Percentiles rank a stretch among this genome's conserved stretches.
Conservation (phyloP, 1,139 yeast species). For the Arxiozyma telluris region DNA sequence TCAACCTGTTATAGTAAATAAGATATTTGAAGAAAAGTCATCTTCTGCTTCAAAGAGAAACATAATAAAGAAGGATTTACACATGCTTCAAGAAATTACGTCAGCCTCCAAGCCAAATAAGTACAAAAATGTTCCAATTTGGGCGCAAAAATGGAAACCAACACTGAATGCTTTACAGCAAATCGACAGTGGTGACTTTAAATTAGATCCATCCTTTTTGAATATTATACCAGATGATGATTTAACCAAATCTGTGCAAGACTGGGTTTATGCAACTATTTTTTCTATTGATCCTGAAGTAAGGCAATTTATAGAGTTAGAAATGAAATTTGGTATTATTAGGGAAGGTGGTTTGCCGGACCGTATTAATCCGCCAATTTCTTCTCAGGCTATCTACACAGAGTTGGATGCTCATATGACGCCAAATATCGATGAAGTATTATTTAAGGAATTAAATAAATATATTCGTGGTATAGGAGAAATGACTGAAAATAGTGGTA, state of each 20-base stretch:
- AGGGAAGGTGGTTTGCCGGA: conserved; percentile 48
- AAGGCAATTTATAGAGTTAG: conserved; percentile 63
- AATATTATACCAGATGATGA: conserved; percentile 78
- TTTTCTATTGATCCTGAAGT: conserved; percentile 52
- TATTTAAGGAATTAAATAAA: conserved; percentile 51
- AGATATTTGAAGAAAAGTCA: conserved; percentile 27
- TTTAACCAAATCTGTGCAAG: conserved; percentile 70
- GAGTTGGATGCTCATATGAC: conserved; percentile 54
- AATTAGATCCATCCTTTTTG: conserved; percentile 43
- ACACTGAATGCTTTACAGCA: conserved; percentile 30
- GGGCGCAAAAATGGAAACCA: conserved; percentile 75
- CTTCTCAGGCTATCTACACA: conserved; percentile 61
- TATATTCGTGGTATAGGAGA: conserved; percentile 50
- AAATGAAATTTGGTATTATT: conserved; percentile 72
- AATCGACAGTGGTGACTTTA: conserved; percentile 25
- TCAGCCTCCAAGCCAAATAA: conserved; percentile 47
- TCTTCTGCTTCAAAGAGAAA: conserved; percentile 26
- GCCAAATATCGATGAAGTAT: conserved; percentile 61
- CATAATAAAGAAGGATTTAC: conserved; percentile 27
- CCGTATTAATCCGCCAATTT: conserved; percentile 61
- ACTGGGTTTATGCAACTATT: conserved; percentile 82
- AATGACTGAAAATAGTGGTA: conserved; percentile 37
- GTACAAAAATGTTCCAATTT: conserved; percentile 60
- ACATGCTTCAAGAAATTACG: conserved; percentile 26
- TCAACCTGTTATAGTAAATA: conserved; percentile 11